Conservation (phyloP, 2,329 filamentous ascomycete genomes). For the Penicillium sp. region DNA sequence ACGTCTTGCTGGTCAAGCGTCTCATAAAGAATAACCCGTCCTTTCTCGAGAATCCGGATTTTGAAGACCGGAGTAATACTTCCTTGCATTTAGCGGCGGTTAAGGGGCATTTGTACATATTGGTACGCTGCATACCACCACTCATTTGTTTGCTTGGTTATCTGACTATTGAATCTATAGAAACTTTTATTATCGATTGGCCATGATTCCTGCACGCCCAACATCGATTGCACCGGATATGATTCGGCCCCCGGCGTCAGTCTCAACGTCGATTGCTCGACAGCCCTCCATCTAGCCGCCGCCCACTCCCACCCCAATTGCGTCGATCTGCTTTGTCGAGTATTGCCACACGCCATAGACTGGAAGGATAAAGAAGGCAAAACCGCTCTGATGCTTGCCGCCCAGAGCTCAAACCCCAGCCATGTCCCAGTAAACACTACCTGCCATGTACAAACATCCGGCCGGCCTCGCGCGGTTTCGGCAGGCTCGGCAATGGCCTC, state of each 20-base stretch:
- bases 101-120: constrained; percentile 66
- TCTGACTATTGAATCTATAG: constrained; percentile 23
- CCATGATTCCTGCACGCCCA: constrained; percentile 59
- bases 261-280: constrained; percentile 75
- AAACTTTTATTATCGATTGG: constrained; percentile 67
- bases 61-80: constrained; percentile 72
- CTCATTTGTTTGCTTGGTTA: neutral
- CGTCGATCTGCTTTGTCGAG: constrained; percentile 65
- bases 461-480: constrained; percentile 15
- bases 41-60: constrained; percentile 75
- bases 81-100: constrained; percentile 76
- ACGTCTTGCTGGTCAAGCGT: constrained; percentile 68
- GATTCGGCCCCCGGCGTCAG: constrained; percentile 53
- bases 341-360: constrained; percentile 60
- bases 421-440: constrained; percentile 13
- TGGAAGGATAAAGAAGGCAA: constrained; percentile 64
- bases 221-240: constrained; percentile 24
- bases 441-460: constrained; percentile 15
- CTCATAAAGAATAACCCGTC: constrained; percentile 69
- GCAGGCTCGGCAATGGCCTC: constrained; percentile 19
- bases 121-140: constrained; percentile 32
- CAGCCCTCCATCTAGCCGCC: constrained; percentile 75
- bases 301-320: constrained; percentile 66
- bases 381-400: constrained; percentile 43
- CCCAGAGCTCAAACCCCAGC: constrained; percentile 23